These are phyloP conservation scores for Alternaria burnsii DNA, from an alignment of 2,329 filamentous ascomycete species.

Conservation along the genomic window DNA sequence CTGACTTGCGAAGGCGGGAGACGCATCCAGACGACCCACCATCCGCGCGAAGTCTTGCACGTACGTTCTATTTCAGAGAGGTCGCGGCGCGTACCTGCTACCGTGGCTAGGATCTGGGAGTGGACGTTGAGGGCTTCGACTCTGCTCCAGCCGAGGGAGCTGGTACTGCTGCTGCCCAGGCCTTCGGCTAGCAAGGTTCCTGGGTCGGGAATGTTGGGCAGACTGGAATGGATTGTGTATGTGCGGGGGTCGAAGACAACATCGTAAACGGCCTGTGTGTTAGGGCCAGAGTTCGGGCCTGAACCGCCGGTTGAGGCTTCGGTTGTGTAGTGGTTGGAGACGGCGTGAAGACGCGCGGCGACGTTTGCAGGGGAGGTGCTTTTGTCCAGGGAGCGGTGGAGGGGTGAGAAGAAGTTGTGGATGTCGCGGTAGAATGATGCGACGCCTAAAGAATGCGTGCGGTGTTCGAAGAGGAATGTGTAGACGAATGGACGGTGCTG, in stretches of 20 bases:
- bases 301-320: slow-evolving; percentile 43
- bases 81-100: slow-evolving; percentile 58
- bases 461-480: slow-evolving; percentile 73
- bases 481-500: slow-evolving; percentile 76
- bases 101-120: slow-evolving; percentile 65
- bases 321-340: slow-evolving; percentile 48
- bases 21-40: slow-evolving; percentile 73
- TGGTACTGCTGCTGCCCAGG: slow-evolving; percentile 20
- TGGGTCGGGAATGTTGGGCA: slow-evolving; percentile 70
- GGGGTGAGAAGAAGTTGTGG: slow-evolving; percentile 60
- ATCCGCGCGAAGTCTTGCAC: slow-evolving; percentile 69
- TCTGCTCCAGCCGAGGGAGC: slow-evolving; percentile 56
- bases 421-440: slow-evolving; percentile 59
- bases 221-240: slow-evolving; percentile 66
- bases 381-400: slow-evolving; percentile 56
- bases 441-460: slow-evolving; percentile 63
- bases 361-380: slow-evolving; percentile 54
- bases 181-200: slow-evolving; percentile 54
- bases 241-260: slow-evolving; percentile 68
- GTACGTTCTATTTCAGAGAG: slow-evolving; percentile 64
- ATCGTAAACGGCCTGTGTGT: slow-evolving; percentile 63
- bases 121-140: slow-evolving; percentile 70
- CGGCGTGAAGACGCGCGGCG: slow-evolving; percentile 53
- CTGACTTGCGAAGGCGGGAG: slow-evolving; percentile 48
- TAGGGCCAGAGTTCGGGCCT: slow-evolving; percentile 40